phyloP scores from a whole-genome alignment of 257 asterid genomes.

The Nicotiana benthamiana region DNA sequence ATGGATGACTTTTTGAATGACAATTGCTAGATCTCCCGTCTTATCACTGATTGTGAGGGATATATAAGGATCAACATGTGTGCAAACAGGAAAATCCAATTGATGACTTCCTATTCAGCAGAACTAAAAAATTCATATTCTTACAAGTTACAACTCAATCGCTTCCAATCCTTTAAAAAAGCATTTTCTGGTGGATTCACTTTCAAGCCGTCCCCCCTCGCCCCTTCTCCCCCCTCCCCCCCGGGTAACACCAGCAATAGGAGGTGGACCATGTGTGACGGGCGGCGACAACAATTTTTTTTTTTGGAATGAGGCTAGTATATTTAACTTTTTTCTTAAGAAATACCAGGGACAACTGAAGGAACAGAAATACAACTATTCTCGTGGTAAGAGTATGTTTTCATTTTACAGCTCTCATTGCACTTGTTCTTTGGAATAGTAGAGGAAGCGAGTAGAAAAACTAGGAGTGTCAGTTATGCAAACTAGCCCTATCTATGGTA shows the following conservation, averaged over 20 bases:
- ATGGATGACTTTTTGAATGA: not conserved
- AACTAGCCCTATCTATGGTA: not conserved
- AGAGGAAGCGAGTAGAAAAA: not conserved
- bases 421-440: not conserved
- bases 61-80: conserved; percentile 27
- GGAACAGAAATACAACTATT: not conserved
- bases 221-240: too few relatives aligned
- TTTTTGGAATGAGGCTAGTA: not conserved
- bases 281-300: not conserved
- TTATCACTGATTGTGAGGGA: conserved; percentile 38
- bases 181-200: not conserved
- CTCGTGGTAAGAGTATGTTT: not conserved
- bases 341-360: not conserved
- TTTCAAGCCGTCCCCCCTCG: not conserved
- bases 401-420: not conserved
- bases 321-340: not conserved
- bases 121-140: conserved; percentile 10
- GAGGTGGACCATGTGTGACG: not conserved
- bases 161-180: not conserved
- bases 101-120: conserved; percentile 17
- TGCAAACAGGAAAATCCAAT: conserved; percentile 16
- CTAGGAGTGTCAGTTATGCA: not conserved
- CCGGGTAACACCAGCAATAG: not conserved
- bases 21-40: conserved; percentile 24
- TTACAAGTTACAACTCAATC: conserved; percentile 6